Base-by-base conservation (phyloP, 2,329 filamentous ascomycete species). In the Cercospora beticola region DNA sequence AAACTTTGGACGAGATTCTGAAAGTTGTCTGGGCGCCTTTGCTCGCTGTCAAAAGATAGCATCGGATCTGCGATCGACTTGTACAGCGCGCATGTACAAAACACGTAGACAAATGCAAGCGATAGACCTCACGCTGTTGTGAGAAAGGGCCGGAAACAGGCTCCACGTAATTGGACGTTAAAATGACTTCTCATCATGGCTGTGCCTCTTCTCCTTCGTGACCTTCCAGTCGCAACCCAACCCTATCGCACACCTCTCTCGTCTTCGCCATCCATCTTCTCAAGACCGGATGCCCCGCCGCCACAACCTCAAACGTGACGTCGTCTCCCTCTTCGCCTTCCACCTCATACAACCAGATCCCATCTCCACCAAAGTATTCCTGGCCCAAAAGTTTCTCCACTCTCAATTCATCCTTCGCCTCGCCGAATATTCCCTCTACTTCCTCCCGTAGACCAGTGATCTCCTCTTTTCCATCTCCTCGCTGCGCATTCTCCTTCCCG, bases 291-390 rank as follows among this genome's bases (percentile, higher is more conserved):
- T 94, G 92, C 28, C 87, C 85, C 46, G 81, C 82, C 0, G 90
- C 90, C 57, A 93, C 86, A 75, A 90, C 85, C 43, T 82, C 78
- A 72, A 91, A 89, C 3, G 88, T 79, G 1, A 86, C 79, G 30
- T 66, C 61, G 2, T 65, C 65, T 7, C 74, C 77, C 16, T 75
- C 78, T 57, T 79, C 78, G 6, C 78, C 81, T 5, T 78, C 75
- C 4, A 81, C 80, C 18, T 79, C 76, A 31, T 91, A 94, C 74
- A 81, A 88, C 90, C 90, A 93, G 46, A 89, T 87, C 0, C 91
- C 92, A 75, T 92, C 90, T 10, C 85, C 81, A 3, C 86, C 86
- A 83, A 92, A 92, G 79, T 86, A 93, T n/a, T 87, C 83, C 21
- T 81, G 76, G 1, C 84, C 86, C 78, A 94, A 92, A 30, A 96